Percentiles rank a stretch among this genome's conserved stretches.
Evolutionary conservation across 2,329 filamentous ascomycete species (phyloP).

Genomic region (Thielaviopsis ethacetica): DNA sequence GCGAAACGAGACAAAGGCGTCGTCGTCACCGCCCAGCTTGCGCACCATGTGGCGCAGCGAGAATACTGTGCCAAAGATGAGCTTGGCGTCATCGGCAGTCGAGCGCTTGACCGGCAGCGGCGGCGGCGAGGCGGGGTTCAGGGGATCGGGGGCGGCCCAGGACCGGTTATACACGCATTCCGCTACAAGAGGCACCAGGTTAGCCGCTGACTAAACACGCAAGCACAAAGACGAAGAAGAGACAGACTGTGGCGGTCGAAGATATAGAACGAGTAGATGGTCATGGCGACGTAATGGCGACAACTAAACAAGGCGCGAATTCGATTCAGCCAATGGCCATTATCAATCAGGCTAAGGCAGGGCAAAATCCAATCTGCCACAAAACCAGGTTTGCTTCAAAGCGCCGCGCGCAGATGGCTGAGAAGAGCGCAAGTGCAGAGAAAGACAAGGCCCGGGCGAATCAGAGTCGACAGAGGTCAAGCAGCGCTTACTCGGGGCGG

Average conservation of each 20-base stretch:
- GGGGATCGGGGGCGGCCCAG: conserved; percentile 44
- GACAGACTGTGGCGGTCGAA: conserved; percentile 89
- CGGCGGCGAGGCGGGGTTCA: conserved; percentile 18
- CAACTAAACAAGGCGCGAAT: not conserved
- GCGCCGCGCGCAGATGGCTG: not conserved
- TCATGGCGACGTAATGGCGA: conserved; percentile 40
- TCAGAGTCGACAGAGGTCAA: not conserved
- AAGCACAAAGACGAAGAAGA: not conserved
- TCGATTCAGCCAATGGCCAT: conserved; percentile 2
- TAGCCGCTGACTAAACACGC: not conserved
- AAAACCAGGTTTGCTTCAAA: not conserved
- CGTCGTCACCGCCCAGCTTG: conserved; percentile 84
- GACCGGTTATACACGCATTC: conserved; percentile 92
- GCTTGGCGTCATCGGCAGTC: conserved; percentile 70
- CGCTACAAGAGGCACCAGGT: conserved; percentile 35
- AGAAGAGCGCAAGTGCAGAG: not conserved
- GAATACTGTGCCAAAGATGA: conserved; percentile 94
- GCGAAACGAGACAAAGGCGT: conserved; percentile 86
- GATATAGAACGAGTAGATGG: conserved; percentile 95
- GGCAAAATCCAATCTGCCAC: not conserved
- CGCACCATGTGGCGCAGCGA: conserved; percentile 92
- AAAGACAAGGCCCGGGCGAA: not conserved
- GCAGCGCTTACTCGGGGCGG: not conserved
- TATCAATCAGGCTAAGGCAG: not conserved
- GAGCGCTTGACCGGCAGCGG: conserved; percentile 12